Conservation (phyloP, 331 rosid genomes). For the Ulmus americana region DNA sequence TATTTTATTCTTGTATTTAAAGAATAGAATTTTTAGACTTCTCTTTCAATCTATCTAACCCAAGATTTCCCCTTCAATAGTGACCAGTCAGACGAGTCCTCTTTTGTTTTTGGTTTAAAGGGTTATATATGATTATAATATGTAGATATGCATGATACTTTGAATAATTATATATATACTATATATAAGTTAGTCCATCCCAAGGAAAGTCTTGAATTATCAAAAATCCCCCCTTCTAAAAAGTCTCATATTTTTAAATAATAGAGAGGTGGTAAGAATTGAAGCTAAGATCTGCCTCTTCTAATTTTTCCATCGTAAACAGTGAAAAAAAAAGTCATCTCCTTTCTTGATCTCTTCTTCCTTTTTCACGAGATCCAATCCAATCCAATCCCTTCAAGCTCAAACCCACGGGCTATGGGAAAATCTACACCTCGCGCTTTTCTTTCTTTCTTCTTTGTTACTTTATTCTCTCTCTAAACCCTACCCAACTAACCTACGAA, state of each 20-base stretch:
- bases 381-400: conserved; percentile 14
- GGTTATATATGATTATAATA: conserved; percentile 7
- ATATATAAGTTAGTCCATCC: neutral
- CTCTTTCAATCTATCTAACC: too few relatives aligned
- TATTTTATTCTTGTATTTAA: neutral
- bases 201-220: conserved; percentile 15
- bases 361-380: conserved; percentile 51
- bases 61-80: too few relatives aligned
- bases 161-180: neutral
- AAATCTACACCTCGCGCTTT: neutral
- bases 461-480: conserved; percentile 1
- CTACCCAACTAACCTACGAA: neutral
- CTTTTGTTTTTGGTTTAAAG: neutral
- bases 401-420: conserved; percentile 25
- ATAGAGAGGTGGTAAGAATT: conserved; percentile 17
- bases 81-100: too few relatives aligned
- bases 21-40: neutral
- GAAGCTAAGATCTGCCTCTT: conserved; percentile 38
- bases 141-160: neutral
- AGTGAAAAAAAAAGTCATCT: conserved; percentile 24
- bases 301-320: conserved; percentile 18
- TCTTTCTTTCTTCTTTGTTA: neutral
- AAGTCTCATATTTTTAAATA: neutral
- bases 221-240: conserved; percentile 8
- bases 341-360: conserved; percentile 26